Conservation (phyloP, 2,329 filamentous ascomycete species). For the Cladosporium austrohemisphaericum region DNA sequence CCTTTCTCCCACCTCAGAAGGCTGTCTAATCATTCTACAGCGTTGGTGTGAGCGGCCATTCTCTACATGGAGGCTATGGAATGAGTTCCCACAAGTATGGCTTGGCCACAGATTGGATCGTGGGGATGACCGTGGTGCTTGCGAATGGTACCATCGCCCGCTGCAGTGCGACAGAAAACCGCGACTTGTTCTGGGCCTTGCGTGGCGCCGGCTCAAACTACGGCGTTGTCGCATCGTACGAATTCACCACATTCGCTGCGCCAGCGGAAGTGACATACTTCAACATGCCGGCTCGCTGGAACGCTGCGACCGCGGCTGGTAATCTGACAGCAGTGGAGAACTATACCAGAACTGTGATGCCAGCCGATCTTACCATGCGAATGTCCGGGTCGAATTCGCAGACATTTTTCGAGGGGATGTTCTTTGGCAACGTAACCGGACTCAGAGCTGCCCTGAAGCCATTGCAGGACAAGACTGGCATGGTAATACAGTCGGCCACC, state of each 20-base stretch:
- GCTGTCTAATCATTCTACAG: neutral
- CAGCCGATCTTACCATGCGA: conserved; percentile 18
- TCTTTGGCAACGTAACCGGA: conserved; percentile 13
- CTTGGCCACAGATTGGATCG: conserved; percentile 17
- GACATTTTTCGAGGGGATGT: conserved; percentile 16
- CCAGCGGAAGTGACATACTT: conserved; percentile 17
- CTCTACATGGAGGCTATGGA: conserved; percentile 18
- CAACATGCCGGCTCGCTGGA: conserved; percentile 16
- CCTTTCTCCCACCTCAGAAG: neutral
- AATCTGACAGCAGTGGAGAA: conserved; percentile 13
- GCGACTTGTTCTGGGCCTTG: conserved; percentile 25
- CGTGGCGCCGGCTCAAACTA: conserved; percentile 22
- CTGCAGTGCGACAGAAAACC: conserved; percentile 12
- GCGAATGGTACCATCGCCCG: conserved; percentile 14
- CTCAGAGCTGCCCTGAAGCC: conserved; percentile 15
- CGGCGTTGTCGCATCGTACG: conserved; percentile 22
- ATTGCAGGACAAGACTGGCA: conserved; percentile 8
- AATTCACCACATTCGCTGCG: conserved; percentile 23
- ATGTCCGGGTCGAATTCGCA: conserved; percentile 9
- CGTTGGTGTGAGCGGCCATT: conserved; percentile 17
- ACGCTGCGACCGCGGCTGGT: conserved; percentile 9
- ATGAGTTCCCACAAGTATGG: conserved; percentile 19
- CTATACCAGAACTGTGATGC: conserved; percentile 16
- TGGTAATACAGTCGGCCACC: neutral
- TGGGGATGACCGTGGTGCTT: conserved; percentile 16